These are phyloP conservation scores for Ceratonia siliqua DNA, from an alignment of 306 rosid genomes.

Conservation along the genomic window DNA sequence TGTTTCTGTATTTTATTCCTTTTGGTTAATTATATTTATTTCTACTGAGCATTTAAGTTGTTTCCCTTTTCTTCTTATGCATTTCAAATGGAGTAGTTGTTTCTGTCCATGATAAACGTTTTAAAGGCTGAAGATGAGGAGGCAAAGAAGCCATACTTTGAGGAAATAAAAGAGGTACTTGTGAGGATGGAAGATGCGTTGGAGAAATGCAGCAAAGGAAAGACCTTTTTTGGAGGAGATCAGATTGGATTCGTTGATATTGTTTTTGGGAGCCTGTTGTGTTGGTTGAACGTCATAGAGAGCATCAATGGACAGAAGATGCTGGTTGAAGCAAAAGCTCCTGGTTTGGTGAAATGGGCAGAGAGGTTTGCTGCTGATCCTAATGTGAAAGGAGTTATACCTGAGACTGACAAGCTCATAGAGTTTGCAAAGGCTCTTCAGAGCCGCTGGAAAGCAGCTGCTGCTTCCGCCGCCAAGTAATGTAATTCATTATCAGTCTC, in stretches of 20 bases:
- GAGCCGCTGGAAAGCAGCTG: slow-evolving; percentile 12
- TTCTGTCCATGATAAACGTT: slow-evolving; percentile 16
- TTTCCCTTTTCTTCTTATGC: too few species aligned
- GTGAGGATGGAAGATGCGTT: slow-evolving; percentile 50
- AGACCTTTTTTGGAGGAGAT: slow-evolving; percentile 59
- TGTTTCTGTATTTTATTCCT: neutral
- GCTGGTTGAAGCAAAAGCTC: slow-evolving; percentile 39
- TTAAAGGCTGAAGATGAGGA: slow-evolving; percentile 42
- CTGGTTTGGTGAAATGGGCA: slow-evolving; percentile 53
- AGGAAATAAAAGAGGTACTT: slow-evolving; percentile 35
- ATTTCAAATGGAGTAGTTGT: slow-evolving; percentile 29
- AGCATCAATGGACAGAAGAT: slow-evolving; percentile 33
- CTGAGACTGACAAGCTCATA: slow-evolving; percentile 47
- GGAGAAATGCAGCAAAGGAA: slow-evolving; percentile 47
- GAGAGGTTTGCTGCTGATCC: slow-evolving; percentile 40
- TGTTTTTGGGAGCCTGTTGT: slow-evolving; percentile 49
- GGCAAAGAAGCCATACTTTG: slow-evolving; percentile 41
- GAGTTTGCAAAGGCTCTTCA: slow-evolving; percentile 36
- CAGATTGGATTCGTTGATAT: slow-evolving; percentile 55
- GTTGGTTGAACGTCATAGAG: slow-evolving; percentile 44
- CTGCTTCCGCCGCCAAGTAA: slow-evolving; percentile 27
- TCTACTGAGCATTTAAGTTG: too few species aligned
- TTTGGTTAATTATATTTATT: neutral
- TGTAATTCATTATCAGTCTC: neutral
- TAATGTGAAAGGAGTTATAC: slow-evolving; percentile 50